A percentile compares a stretch with the other conserved stretches of the same genome.
phyloP scores from a whole-genome alignment of 2,329 filamentous ascomycete species.

The Gaeumannomyces sp. region DNA sequence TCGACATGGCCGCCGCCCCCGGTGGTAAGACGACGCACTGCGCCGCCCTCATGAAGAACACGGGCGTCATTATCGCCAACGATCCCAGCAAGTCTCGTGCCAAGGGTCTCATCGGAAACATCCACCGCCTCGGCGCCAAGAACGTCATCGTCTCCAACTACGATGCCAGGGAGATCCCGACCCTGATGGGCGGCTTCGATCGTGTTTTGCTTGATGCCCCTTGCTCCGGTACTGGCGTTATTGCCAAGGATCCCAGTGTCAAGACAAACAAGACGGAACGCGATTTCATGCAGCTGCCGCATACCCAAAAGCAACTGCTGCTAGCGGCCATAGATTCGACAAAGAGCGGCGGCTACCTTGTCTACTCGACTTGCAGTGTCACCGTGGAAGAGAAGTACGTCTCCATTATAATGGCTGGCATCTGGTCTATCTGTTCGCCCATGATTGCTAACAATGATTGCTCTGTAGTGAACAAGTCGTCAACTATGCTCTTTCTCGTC shows the following conservation, averaged over 20 bases:
- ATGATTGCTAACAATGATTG: conserved; percentile 7
- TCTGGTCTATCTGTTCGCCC: neutral
- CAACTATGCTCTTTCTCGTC: conserved; percentile 83
- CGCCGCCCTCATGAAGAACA: conserved; percentile 97
- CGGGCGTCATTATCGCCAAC: conserved; percentile 91
- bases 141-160: conserved; percentile 96
- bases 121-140: conserved; percentile 86
- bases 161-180: conserved; percentile 89
- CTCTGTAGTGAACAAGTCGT: conserved; percentile 40
- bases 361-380: conserved; percentile 95
- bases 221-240: conserved; percentile 94
- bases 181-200: conserved; percentile 92
- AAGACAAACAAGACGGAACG: conserved; percentile 98
- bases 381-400: conserved; percentile 71
- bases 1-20: conserved; percentile 92
- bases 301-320: conserved; percentile 90
- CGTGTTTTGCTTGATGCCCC: conserved; percentile 90
- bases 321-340: conserved; percentile 91
- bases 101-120: conserved; percentile 96
- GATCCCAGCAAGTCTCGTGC: conserved; percentile 89
- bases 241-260: conserved; percentile 91
- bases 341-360: conserved; percentile 90
- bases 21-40: conserved; percentile 96
- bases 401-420: neutral
- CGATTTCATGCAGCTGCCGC: conserved; percentile 89